Conservation (phyloP, 306 rosid genomes). For the Psophocarpus tetragonolobus region DNA sequence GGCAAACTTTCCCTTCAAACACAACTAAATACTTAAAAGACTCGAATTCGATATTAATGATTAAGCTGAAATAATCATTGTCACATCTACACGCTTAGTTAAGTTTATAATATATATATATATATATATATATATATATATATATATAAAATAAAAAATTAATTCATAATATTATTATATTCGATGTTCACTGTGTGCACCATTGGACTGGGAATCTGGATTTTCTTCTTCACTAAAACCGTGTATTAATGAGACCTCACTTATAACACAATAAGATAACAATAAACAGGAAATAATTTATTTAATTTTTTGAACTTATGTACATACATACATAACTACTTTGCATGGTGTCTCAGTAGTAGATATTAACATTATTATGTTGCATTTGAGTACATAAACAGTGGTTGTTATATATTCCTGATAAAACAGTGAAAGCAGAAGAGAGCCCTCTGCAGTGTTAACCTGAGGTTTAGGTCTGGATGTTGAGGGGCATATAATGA, state of each 20-base stretch:
- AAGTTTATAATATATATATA: too few relatives aligned
- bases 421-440: conserved; percentile 14
- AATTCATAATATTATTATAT: not conserved
- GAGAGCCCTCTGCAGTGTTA: not conserved
- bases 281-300: not conserved
- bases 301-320: not conserved
- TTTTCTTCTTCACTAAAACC: not conserved
- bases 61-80: too few relatives aligned
- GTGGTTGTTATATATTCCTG: not conserved
- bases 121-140: too few relatives aligned
- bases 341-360: not conserved
- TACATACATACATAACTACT: not conserved
- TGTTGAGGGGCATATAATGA: not conserved
- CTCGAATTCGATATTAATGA: too few relatives aligned
- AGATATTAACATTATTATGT: not conserved
- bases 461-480: not conserved
- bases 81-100: too few relatives aligned
- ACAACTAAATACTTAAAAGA: too few relatives aligned
- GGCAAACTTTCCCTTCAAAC: too few relatives aligned
- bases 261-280: too few relatives aligned
- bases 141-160: too few relatives aligned
- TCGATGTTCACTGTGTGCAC: not conserved
- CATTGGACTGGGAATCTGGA: not conserved
- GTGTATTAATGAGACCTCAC: not conserved
- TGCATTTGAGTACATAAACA: not conserved